phyloP scores from a whole-genome alignment of 2,329 filamentous ascomycete genomes.

The Fusarium redolens region DNA sequence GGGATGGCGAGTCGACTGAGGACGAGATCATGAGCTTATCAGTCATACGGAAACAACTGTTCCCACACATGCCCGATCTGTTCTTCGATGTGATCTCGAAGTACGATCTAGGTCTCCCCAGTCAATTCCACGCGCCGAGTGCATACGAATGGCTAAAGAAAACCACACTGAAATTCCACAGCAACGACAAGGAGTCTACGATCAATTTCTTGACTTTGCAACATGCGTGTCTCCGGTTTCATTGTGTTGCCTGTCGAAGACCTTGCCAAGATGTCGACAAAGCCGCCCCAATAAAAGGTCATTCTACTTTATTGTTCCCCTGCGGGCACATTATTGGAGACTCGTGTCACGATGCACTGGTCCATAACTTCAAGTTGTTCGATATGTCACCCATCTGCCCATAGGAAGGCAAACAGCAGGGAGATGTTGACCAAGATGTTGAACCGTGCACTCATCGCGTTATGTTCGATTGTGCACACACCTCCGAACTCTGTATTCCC shows the following conservation, averaged over 20 bases:
- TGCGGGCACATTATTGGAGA: constrained; percentile 40
- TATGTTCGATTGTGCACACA: constrained; percentile 30
- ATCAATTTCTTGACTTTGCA: background rate
- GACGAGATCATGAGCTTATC: background rate
- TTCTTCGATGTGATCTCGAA: constrained; percentile 10
- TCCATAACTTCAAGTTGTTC: background rate
- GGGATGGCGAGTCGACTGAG: background rate
- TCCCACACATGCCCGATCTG: background rate
- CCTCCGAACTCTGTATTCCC: background rate
- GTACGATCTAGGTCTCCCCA: constrained; percentile 29
- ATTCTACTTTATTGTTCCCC: constrained; percentile 19
- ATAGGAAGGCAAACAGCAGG: constrained; percentile 19
- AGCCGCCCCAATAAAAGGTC: background rate
- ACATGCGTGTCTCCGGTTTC: constrained; percentile 27
- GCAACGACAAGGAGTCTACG: background rate
- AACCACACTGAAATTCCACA: background rate
- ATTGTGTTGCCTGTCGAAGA: constrained; percentile 27
- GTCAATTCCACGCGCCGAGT: constrained; percentile 19
- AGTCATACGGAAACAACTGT: background rate
- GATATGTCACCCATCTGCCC: constrained; percentile 16
- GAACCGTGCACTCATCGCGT: constrained; percentile 27
- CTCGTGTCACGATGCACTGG: constrained; percentile 21
- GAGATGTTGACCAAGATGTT: constrained; percentile 14
- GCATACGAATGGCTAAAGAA: constrained; percentile 3
- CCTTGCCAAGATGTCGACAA: constrained; percentile 15